Conservation (phyloP, 108 stramenopile species). For the Cafeteria roenbergensis region DNA sequence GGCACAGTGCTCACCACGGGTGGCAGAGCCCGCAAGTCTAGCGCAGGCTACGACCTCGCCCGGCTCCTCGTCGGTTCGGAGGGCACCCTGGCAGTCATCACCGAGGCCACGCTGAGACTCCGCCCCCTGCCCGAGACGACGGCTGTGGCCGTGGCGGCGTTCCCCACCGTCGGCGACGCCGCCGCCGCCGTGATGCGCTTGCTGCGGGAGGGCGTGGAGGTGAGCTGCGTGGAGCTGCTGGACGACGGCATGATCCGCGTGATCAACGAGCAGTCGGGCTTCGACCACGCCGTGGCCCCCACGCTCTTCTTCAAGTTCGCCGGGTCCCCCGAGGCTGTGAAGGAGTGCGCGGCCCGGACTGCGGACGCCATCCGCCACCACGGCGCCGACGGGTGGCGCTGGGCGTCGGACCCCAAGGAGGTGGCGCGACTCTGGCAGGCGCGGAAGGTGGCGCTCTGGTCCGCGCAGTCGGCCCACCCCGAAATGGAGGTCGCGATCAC, state of each 20-base stretch:
- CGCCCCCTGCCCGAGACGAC: conserved; percentile 59
- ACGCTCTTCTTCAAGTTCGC: conserved; percentile 66
- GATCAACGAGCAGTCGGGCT: conserved; percentile 39
- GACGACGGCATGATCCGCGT: conserved; percentile 55
- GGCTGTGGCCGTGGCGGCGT: conserved; percentile 58
- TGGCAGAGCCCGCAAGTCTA: conserved; percentile 54
- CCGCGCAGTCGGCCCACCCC: neutral
- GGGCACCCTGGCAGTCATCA: conserved; percentile 67
- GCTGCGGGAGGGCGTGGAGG: conserved; percentile 47
- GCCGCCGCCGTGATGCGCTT: conserved; percentile 57
- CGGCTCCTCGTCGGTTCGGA: conserved; percentile 68
- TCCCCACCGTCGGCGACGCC: conserved; percentile 50
- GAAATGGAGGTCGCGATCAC: conserved; percentile 26
- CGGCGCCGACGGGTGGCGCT: conserved; percentile 38
- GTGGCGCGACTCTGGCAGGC: conserved; percentile 67
- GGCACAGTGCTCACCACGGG: conserved; percentile 43
- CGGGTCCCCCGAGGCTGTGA: conserved; percentile 33
- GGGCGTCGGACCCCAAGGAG: conserved; percentile 46
- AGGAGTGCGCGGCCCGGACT: conserved; percentile 1
- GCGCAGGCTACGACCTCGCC: conserved; percentile 76
- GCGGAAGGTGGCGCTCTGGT: conserved; percentile 58
- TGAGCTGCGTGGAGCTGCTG: conserved; percentile 62
- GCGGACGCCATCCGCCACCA: conserved; percentile 20
- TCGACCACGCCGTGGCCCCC: conserved; percentile 43
- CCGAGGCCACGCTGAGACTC: conserved; percentile 65